Percentiles rank a stretch among this genome's conserved stretches.
Evolutionary conservation across 768 basidiomycete genomes (phyloP).

Genomic region (Leccinum subgranulosum): DNA sequence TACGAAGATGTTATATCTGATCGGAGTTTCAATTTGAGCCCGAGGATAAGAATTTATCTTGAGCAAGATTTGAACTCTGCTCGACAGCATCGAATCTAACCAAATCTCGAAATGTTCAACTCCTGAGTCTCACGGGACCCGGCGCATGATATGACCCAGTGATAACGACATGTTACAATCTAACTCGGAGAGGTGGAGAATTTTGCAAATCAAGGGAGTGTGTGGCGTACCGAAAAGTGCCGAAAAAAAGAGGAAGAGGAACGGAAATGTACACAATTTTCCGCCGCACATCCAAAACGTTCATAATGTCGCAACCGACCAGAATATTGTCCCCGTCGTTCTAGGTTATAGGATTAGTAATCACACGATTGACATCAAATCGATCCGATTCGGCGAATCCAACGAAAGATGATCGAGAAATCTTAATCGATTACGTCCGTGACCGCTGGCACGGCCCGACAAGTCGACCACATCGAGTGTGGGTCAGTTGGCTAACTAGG

Average conservation of each 20-base stretch:
- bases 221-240: not conserved
- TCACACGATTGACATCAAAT: not conserved
- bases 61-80: not conserved
- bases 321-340: not conserved
- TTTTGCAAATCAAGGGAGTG: not conserved
- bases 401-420: not conserved
- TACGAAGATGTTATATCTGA: not conserved
- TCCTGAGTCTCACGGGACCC: not conserved
- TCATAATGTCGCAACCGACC: not conserved
- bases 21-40: not conserved
- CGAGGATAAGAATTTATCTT: not conserved
- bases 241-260: not conserved
- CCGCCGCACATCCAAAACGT: not conserved
- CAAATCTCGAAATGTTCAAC: not conserved
- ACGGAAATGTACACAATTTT: not conserved
- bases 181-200: not conserved
- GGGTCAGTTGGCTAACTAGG: not conserved
- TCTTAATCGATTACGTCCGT: not conserved
- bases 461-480: not conserved
- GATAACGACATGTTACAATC: not conserved
- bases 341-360: not conserved
- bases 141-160: not conserved
- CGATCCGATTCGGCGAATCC: not conserved
- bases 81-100: not conserved
- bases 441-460: not conserved